Conservation (phyloP, 2,329 filamentous ascomycete species). For the Venturia nashicola region DNA sequence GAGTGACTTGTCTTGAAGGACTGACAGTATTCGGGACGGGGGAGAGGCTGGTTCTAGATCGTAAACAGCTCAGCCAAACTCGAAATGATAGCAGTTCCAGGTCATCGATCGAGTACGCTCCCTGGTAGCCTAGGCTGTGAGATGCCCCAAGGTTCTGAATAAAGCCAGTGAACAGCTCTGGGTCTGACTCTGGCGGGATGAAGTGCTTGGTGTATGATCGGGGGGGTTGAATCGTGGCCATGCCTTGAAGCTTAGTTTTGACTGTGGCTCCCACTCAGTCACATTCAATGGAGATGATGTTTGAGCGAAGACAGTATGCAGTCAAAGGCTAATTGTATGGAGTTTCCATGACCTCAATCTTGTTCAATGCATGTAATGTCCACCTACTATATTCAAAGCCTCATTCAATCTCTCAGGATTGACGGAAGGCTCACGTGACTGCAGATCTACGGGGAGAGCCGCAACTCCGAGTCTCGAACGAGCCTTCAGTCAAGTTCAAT, state of each 20-base stretch:
- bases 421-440: neutral
- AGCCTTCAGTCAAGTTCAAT: neutral
- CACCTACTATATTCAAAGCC: no score
- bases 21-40: neutral
- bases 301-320: neutral
- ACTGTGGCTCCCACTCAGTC: no score
- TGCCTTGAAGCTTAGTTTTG: neutral
- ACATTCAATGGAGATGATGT: no score
- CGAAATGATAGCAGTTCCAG: constrained; percentile 57
- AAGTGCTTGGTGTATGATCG: neutral
- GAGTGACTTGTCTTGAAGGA: neutral
- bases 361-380: no score
- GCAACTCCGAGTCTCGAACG: neutral
- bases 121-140: constrained; percentile 63
- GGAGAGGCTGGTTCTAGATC: neutral
- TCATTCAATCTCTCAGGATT: no score
- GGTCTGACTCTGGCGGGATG: constrained; percentile 50
- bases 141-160: constrained; percentile 68
- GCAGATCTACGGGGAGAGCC: neutral
- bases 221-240: neutral
- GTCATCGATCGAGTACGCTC: constrained; percentile 84
- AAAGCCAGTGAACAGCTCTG: constrained; percentile 73
- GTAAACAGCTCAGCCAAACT: neutral
- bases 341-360: neutral
- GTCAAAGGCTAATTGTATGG: neutral